These are phyloP conservation scores for Suhomyces sp. DNA, from an alignment of 805 yeast species.

Conservation along the genomic window DNA sequence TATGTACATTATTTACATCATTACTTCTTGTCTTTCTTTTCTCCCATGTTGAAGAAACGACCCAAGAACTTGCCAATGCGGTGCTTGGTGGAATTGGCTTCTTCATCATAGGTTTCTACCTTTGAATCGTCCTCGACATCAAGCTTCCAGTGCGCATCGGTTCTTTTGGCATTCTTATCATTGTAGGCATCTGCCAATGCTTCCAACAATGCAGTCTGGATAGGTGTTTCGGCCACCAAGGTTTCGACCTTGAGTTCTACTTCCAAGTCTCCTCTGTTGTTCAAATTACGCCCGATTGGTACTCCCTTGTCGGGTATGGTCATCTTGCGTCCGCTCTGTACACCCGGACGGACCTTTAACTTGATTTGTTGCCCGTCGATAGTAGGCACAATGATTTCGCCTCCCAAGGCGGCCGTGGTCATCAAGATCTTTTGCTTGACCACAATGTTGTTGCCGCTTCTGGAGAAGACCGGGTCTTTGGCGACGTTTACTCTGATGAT, in stretches of 20 bases:
- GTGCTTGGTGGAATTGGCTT: slow-evolving; percentile 33
- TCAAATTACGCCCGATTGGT: slow-evolving; percentile 55
- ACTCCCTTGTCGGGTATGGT: slow-evolving; percentile 86
- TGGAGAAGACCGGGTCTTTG: slow-evolving; percentile 67
- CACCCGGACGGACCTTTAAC: slow-evolving; percentile 78
- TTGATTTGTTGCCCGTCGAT: slow-evolving; percentile 75
- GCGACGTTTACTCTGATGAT: slow-evolving; percentile 75
- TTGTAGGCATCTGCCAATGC: slow-evolving; percentile 89
- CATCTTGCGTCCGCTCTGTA: slow-evolving; percentile 70
- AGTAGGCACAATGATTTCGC: slow-evolving; percentile 86
- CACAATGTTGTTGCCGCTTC: slow-evolving; percentile 65
- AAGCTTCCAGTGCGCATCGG: slow-evolving; percentile 44
- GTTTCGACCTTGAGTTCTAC: slow-evolving; percentile 71
- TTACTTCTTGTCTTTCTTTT: slow-evolving; percentile 2
- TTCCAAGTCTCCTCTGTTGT: slow-evolving; percentile 74
- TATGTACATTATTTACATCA: slow-evolving; percentile 1
- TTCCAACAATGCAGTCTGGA: slow-evolving; percentile 86
- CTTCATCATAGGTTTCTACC: slow-evolving; percentile 28
- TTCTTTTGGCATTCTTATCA: slow-evolving; percentile 74
- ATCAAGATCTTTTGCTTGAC: slow-evolving; percentile 70
- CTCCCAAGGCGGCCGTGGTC: slow-evolving; percentile 97
- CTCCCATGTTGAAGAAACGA: slow-evolving; percentile 17
- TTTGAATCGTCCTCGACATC: slow-evolving; percentile 27
- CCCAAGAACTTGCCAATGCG: slow-evolving; percentile 25
- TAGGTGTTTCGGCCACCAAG: slow-evolving; percentile 71